Conservation (phyloP, 1,284 basidiomycete genomes). For the Testicularia cyperi region DNA sequence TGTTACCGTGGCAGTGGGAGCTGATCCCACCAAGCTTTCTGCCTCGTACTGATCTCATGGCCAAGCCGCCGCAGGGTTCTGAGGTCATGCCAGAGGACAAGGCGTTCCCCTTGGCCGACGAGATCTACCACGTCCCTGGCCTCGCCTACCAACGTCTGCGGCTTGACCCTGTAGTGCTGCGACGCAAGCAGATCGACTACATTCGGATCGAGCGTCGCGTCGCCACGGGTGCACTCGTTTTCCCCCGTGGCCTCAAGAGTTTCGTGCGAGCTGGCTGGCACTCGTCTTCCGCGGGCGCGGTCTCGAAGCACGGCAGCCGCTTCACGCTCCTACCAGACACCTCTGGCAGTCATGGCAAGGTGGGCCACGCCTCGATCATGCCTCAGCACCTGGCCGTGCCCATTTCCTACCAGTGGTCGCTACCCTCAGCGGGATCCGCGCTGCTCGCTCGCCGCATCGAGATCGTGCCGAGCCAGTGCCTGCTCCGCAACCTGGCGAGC, state of each 20-base stretch:
- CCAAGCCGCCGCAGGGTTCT: constrained; percentile 1
- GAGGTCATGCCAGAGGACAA: constrained; percentile 6
- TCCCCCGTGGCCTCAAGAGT: constrained; percentile 23
- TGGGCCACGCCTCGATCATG: constrained; percentile 3
- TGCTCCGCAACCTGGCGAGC: constrained; percentile 10
- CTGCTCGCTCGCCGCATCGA: constrained; percentile 42
- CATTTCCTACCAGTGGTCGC: constrained; percentile 26
- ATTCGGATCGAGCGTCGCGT: constrained; percentile 40
- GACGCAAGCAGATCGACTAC: constrained; percentile 24
- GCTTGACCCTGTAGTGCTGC: constrained; percentile 24
- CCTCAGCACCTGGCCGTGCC: constrained; percentile 8
- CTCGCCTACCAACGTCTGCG: constrained; percentile 29
- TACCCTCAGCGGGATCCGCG: constrained; percentile 32
- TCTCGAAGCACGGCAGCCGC: constrained; percentile 9
- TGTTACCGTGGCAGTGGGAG: constrained; percentile 40
- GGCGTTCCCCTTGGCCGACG: constrained; percentile 27
- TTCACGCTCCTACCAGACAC: constrained; percentile 6
- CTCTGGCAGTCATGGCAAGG: no score
- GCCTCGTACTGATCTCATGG: constrained; percentile 20
- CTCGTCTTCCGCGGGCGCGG: constrained; percentile 11
- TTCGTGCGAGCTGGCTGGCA: constrained; percentile 35
- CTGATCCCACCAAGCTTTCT: constrained; percentile 31
- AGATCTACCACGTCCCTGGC: constrained; percentile 40
- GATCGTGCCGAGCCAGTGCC: constrained; percentile 25
- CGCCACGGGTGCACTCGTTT: constrained; percentile 14